Evolutionary conservation across 164 flowering plant genomes (phyloP), one percentile per base, ranked within the genome.

Genomic region (Stephania japonica): DNA sequence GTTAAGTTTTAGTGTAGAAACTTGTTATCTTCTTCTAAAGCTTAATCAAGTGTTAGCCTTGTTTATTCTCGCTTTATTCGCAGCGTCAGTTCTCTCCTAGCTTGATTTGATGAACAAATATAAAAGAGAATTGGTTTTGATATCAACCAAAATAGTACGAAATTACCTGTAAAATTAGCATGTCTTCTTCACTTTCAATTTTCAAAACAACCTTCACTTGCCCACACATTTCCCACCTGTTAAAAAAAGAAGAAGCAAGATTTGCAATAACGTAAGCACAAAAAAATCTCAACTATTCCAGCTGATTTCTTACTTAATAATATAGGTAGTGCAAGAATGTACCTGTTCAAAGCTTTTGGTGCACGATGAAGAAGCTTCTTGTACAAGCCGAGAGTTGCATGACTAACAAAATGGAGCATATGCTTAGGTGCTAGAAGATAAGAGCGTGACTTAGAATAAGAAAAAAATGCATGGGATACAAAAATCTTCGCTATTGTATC

Each of bases 211-310:
- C 98, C 83, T 93, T 96, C 71, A 95, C 97, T 86, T 96, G 99
- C 65, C 97, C 97, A 72, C 95, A 93, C 90, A 86, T 91, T 80
- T 96, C 99, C 99, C 99, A 96, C 81, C 99, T 95, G 87, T 80
- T 86, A 75, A 69, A 68, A 69, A 68, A 44, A 32, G 7, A 24
- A 5, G 18, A 24, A 25, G 14, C 65, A 70, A 49, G 63, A 18
- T 38, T 7, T 62, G 63, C 14, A n/a, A 72, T 24, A 63, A 11
- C 23, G 27, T 41, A 72, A 72, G 16, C 41, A 11, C 59, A 50
- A 4, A 50, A 50, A 50, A 50, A 6, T 2, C 59, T 50, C 59
- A 50, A 6, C 16, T 23, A 23, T 43, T 63, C n/a, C 53, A 26
- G 38, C 38, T 32, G 38, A 32, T 32, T 32, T 32, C 38, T 32